phyloP scores from a whole-genome alignment of 345 rosid species.

The Balakata baccata region DNA sequence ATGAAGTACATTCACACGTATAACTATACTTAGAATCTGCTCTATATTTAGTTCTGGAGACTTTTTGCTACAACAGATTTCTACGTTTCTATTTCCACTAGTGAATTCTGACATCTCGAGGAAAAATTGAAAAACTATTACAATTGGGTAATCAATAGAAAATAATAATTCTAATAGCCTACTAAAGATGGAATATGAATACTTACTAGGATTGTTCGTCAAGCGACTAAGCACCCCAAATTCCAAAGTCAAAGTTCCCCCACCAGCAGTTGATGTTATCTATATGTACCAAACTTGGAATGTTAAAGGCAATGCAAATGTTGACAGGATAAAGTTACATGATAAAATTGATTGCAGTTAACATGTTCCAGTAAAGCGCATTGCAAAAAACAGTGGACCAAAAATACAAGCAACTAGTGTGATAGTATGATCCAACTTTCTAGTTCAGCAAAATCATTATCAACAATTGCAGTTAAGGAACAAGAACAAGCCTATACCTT shows the following conservation, averaged over 20 bases:
- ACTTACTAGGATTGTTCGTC: slow-evolving; percentile 90
- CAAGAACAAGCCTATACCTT: slow-evolving; percentile 49
- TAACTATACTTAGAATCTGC: neutral
- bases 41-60: neutral
- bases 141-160: neutral
- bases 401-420: neutral
- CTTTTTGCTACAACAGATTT: neutral
- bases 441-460: slow-evolving; percentile 3
- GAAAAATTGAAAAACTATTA: neutral
- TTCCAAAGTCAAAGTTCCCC: slow-evolving; percentile 96
- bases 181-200: neutral
- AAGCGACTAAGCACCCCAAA: slow-evolving; percentile 88
- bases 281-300: slow-evolving; percentile 33
- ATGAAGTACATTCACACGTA: neutral
- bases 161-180: slow-evolving; percentile 4
- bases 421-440: neutral
- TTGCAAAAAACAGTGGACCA: neutral
- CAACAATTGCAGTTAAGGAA: neutral
- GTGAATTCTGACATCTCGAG: neutral
- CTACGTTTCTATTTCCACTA: neutral
- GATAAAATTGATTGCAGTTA: neutral
- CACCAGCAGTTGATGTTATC: slow-evolving; percentile 99
- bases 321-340: neutral
- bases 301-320: slow-evolving; percentile 10
- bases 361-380: neutral